Percentiles rank a stretch among this genome's conserved stretches.
Evolutionary conservation across 257 asterid species (phyloP).

Genomic region (Parsonsia alboflavescens): DNA sequence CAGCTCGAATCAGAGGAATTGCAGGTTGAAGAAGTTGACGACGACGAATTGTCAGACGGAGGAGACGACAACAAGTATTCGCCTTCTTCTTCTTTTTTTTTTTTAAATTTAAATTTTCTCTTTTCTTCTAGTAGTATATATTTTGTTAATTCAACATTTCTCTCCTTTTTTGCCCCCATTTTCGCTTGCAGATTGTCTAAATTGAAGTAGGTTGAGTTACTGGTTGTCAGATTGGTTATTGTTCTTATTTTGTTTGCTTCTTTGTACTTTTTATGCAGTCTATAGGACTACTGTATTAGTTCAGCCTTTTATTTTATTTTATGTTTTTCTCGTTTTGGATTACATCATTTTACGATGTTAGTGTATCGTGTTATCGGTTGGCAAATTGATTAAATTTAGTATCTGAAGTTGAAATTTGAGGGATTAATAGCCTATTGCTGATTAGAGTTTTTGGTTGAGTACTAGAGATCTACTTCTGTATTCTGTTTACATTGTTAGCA

Average conservation of each 20-base stretch:
- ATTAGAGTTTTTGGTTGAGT: neutral
- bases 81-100: neutral
- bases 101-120: too few relatives aligned
- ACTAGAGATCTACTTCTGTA: neutral
- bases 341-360: neutral
- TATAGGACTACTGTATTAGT: neutral
- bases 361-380: neutral
- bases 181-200: neutral
- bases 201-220: neutral
- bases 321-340: neutral
- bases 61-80: slow-evolving; percentile 16
- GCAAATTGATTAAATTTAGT: neutral
- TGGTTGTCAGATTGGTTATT: neutral
- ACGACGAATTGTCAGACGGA: slow-evolving; percentile 30
- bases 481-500: neutral
- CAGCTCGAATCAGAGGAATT: slow-evolving; percentile 71
- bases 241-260: neutral
- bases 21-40: slow-evolving; percentile 56
- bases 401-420: neutral
- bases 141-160: neutral
- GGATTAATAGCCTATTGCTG: neutral
- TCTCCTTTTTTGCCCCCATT: neutral
- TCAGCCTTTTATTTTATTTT: neutral
- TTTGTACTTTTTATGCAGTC: neutral
- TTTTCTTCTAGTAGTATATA: neutral